Evolutionary conservation across 1,284 basidiomycete species (phyloP).

Genomic region (Megacollybia platyphylla): DNA sequence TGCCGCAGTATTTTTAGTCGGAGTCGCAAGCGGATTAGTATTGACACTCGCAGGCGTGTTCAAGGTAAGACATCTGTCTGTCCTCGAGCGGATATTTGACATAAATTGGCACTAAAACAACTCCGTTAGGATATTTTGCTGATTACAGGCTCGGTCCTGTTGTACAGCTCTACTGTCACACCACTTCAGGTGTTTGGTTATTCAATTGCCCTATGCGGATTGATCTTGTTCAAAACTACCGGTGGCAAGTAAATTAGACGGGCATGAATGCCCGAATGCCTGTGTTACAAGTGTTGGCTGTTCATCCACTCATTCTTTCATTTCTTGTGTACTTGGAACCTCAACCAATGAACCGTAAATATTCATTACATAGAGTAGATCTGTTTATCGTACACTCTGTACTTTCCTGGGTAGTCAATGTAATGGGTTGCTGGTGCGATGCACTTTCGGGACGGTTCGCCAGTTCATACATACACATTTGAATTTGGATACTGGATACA

Average conservation of each 20-base stretch:
- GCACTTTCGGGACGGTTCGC: too few relatives aligned
- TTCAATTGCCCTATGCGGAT: constrained; percentile 69
- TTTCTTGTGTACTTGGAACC: too few relatives aligned
- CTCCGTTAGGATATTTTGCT: constrained; percentile 75
- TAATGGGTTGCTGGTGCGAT: too few relatives aligned
- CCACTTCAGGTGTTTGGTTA: constrained; percentile 85
- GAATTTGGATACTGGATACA: too few relatives aligned
- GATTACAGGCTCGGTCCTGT: constrained; percentile 78
- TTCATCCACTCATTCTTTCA: too few relatives aligned
- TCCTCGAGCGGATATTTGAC: background rate
- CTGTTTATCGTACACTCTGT: too few relatives aligned
- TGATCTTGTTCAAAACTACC: constrained; percentile 74
- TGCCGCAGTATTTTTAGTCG: constrained; percentile 90
- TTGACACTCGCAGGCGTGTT: constrained; percentile 93
- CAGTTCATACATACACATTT: too few relatives aligned
- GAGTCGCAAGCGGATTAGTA: constrained; percentile 78
- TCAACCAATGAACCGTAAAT: too few relatives aligned
- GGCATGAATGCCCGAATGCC: too few relatives aligned
- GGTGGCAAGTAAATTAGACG: constrained; percentile 38
- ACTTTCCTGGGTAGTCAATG: too few relatives aligned
- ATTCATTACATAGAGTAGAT: too few relatives aligned
- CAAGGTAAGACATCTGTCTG: constrained; percentile 40
- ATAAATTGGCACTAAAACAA: constrained; percentile 4
- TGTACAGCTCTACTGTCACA: constrained; percentile 74
- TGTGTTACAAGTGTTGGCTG: too few relatives aligned